Percentiles rank a stretch among this genome's conserved stretches.
These are phyloP conservation scores for Hericium rajendrae DNA, from an alignment of 768 basidiomycete species.

Conservation along the genomic window DNA sequence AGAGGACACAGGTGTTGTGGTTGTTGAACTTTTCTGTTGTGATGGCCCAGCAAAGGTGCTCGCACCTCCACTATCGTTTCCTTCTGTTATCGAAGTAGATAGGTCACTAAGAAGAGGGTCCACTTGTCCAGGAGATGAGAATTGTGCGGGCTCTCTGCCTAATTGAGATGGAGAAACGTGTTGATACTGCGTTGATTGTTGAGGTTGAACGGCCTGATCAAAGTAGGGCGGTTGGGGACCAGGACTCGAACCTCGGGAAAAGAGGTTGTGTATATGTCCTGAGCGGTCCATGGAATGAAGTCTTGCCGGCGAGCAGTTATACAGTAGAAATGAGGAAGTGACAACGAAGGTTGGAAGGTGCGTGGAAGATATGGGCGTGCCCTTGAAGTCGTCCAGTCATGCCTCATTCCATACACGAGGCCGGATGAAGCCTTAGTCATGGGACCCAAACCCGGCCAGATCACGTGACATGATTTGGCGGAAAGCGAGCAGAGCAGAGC, in stretches of 20 bases:
- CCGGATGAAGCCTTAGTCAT: background rate
- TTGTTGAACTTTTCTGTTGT: constrained; percentile 29
- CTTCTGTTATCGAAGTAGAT: constrained; percentile 28
- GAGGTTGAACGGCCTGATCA: constrained; percentile 9
- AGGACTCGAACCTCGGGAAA: constrained; percentile 14
- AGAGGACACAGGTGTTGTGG: constrained; percentile 32
- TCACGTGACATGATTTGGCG: no score
- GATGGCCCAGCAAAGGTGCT: constrained; percentile 17
- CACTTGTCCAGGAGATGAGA: constrained; percentile 48
- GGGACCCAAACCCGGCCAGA: no score
- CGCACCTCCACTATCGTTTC: constrained; percentile 23
- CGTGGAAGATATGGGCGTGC: background rate
- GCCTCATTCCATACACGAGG: constrained; percentile 16
- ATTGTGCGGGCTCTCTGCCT: constrained; percentile 29
- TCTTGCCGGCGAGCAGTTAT: constrained; percentile 1
- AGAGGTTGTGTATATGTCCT: constrained; percentile 13
- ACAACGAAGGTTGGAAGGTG: background rate
- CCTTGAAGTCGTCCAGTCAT: background rate
- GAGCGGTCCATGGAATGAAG: constrained; percentile 11
- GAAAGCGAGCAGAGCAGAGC: no score
- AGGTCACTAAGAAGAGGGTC: constrained; percentile 61
- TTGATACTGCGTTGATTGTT: constrained; percentile 18
- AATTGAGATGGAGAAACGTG: constrained; percentile 23
- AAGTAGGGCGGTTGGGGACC: constrained; percentile 8
- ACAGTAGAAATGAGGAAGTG: background rate